Base-by-base conservation (phyloP, 768 basidiomycete species). In the Termitomyces sp. region DNA sequence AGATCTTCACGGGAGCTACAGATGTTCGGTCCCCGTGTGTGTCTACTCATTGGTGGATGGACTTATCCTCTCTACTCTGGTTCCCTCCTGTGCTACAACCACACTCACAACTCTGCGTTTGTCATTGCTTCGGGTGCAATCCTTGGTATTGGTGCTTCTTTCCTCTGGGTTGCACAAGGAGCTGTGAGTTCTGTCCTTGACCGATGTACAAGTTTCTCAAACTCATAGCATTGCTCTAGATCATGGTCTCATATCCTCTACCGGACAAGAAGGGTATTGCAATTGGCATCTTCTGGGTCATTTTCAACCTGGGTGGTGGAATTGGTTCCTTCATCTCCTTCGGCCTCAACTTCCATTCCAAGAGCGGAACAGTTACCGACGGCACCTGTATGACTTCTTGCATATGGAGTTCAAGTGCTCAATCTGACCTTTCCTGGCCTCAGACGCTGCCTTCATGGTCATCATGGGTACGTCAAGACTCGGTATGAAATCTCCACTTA, bases 271-370 rank as follows among this genome's bases (percentile, higher is more conserved):
- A 66, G 42, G 68, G 68, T 11, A 59, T 63, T 16, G 64, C 68
- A 2, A 69, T 69, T 35, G 68, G 64, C 8, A 43, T 66, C 9
- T 69, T 69, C 56, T 69, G 68, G 68, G 68, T 69, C n/a, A 62
- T 69, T 43, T 69, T 69, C 54, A 68, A 69, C 40, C 63, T 69
- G 37, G 68, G 68, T 25, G 68, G 67, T 37, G 68, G 67, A 23
- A 69, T 69, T 51, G 68, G 67, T 12, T 69, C 68, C 23, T 69
- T 69, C 56, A 69, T 69, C 34, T 69, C 68, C 4, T 69, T 69
- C 37, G 67, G 53, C 6, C 57, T 68, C 16, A 69, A 69, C 58
- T 69, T 66, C 58, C 61, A 67, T 48, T 66, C 65, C 16, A 66
- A 63, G 43, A 54, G 63, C 27, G 68, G 68, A 8, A 69, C 68